Evolutionary conservation across 2,329 filamentous ascomycete genomes (phyloP), one percentile per base, ranked within the genome.

Genomic region (Fusarium euwallaceae): DNA sequence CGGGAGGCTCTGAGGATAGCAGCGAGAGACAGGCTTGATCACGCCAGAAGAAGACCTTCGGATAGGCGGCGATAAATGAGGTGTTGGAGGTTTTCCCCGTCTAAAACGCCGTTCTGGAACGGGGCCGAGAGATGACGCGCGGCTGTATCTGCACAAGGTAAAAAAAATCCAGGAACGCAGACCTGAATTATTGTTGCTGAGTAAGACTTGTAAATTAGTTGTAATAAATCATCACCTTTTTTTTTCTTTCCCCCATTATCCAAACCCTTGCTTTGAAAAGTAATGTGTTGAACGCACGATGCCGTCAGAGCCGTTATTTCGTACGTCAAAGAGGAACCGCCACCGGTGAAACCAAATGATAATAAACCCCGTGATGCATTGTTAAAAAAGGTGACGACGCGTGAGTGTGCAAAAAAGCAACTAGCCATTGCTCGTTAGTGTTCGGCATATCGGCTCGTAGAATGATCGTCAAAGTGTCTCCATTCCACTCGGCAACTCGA

Each of bases 301-400:
- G 71, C 71, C 71, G 71, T 71, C 71, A 71, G 71, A 73, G 71
- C 71, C 71, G 71, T 74, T 56, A 43, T 71, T 64, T 41, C 51
- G 37, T 58, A 61, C 48, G 53, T 67, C 39, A n/a, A 51, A 27
- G 22, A 34, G 59, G 12, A 41, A 17, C 22, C 36, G 56, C 58
- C 58, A 61, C 37, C 22, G 27, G 16, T 36, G 34, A 39, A 59
- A 59, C 34, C 34, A 59, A 36, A 51, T 51, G 45, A 51, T 24
- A 27, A 51, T 22, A 22, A 22, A 37, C 55, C 55, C 36, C 55
- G 34, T 59, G 55, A 59, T 53, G 24, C 34, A 11, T 27, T 9
- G 3, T 17, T 16, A 51, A 24, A 60, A 32, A 32, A 20, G n/a
- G 41, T 51, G 55, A 48, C 17, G 27, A 36, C 43, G 43, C 22